Evolutionary conservation across 129 eudicot species (phyloP), one percentile per base, ranked within the genome.

Genomic region (Flaveria sonorensis): DNA sequence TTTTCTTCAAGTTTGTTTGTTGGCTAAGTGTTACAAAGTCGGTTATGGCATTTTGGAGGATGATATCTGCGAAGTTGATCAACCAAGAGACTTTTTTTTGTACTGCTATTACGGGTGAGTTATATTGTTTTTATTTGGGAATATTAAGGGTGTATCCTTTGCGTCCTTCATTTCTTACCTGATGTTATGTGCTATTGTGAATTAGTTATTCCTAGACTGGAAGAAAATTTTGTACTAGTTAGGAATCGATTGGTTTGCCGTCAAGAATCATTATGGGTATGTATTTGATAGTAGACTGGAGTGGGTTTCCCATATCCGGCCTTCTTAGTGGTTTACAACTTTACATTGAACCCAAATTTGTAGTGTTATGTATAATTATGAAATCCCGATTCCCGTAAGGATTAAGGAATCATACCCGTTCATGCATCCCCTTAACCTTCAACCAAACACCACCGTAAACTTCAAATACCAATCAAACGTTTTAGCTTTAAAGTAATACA

Each of bases 71-170:
- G 97, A 94, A 82, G 89, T 91, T 81, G 92, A 94, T 83, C 97
- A 91, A 75, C 98, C 98, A 72, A 87, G 82, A 80, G 96, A 94
- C 82, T 84, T 91, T 63, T 91, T 86, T 53, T 90, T 94, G 7
- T 91, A 91, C 75, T 87, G 97, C 79, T 94, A 94, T 83, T 94
- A 94, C 40, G 98, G 98, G 98, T 94, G 80, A 82, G 98, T 78
- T 66, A 36, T 16, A 68, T 39, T 61, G 4, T 28, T 43, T 52
- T 67, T 60, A 50, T 26, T 56, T 10, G 26, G 45, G 5, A 76
- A 66, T 50, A 50, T 15, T 50, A 13, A 50, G 0, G 18, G 56
- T 12, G 56, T 50, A 50, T 19, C n/a, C 56, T 50, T 12, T 51
- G 1, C 23, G 3, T 76, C n/a, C 15, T 51, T 47, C 12, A 52